These are phyloP conservation scores for Mortierella hygrophila DNA, from an alignment of 192 early-diverging fungal genomes.

Conservation along the genomic window DNA sequence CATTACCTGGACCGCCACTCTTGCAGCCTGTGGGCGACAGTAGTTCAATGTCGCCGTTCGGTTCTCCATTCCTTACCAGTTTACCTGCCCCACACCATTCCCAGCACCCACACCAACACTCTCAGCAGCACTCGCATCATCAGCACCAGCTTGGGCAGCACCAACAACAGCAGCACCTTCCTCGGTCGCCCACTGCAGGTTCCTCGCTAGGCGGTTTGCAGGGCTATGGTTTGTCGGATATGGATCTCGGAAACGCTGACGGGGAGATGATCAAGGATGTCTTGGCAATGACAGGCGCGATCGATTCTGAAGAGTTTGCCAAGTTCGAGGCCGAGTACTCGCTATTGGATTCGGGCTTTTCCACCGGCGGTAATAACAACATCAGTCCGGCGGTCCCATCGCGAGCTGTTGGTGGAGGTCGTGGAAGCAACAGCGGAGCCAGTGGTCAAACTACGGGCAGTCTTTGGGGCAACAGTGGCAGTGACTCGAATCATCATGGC, in stretches of 20 bases:
- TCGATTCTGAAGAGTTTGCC: slow-evolving; percentile 47
- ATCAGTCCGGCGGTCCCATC: slow-evolving; percentile 2
- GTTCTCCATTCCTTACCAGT: slow-evolving; percentile 42
- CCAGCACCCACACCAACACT: slow-evolving; percentile 15
- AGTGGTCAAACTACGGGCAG: slow-evolving; percentile 19
- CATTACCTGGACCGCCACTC: slow-evolving; percentile 27
- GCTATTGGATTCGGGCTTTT: slow-evolving; percentile 17
- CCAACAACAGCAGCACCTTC: slow-evolving; percentile 14
- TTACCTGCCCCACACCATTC: slow-evolving; percentile 26
- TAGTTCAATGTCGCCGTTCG: slow-evolving; percentile 14
- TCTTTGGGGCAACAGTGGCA: slow-evolving; percentile 20
- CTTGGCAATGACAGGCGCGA: slow-evolving; percentile 45
- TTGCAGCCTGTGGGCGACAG: slow-evolving; percentile 25
- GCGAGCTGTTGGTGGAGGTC: slow-evolving; percentile 33
- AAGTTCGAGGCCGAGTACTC: slow-evolving; percentile 40
- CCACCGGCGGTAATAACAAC: slow-evolving; percentile 9
- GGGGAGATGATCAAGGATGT: slow-evolving; percentile 55
- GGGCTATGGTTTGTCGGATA: slow-evolving; percentile 19
- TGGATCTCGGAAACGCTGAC: slow-evolving; percentile 45
- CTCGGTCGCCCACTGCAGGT: slow-evolving; percentile 7
- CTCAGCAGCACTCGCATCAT: slow-evolving; percentile 10
- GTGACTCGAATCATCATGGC: slow-evolving; percentile 9
- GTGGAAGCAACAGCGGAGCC: slow-evolving; percentile 4
- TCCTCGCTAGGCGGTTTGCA: slow-evolving; percentile 14
- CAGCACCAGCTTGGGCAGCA: slow-evolving; percentile 11